Base-by-base conservation (phyloP, 176 grass and related monocot species). In the Stipa capillata region DNA sequence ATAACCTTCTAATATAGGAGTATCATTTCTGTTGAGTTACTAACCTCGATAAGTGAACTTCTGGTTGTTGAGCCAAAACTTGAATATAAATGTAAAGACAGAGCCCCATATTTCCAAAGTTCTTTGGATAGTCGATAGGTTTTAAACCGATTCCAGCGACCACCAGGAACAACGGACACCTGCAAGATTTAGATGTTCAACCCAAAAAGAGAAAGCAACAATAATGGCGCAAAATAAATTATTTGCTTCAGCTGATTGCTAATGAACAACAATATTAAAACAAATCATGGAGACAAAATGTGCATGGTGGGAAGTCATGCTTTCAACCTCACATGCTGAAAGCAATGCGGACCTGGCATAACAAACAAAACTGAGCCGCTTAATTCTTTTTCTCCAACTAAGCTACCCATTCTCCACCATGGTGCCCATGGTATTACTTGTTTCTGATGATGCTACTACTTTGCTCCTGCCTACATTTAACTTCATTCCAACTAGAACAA, bases 91-190 rank as follows among this genome's bases (percentile, higher is more conserved):
- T 65, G 69, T 37, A 40, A 99, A 91, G 76, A 99, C 92, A 74
- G 92, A 95, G 15, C 92, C 90, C 96, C 96, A 99, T 85, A 99
- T 99, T 79, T 99, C 96, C 79, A 95, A 44, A 18, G 96, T 99
- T 87, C 96, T 90, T 90, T 99, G 96, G 85, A 99, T 91, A 15
- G 96, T 99, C 7, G 96, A 99, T 99, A 99, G 49, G 96, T 99
- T 95, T 95, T 99, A 83, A 99, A 99, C 41, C 92, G 88, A 67
- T 83, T 95, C 96, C 96, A 99, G 34, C 92, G 90, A 31, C 96
- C 96, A 43, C 96, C 96, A 67, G 96, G 90, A 59, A 88, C 57
- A 86, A 99, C 86, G 69, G 96, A 93, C n/a, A 95, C 96, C 96
- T 99, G 85, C 70, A 89, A 89, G 73, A 74, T 44, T 72, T 34